A percentile compares a stretch with the other conserved stretches of the same genome.
phyloP scores from a whole-genome alignment of 352 stramenopile genomes.

The Phytopythium kandeliae region DNA sequence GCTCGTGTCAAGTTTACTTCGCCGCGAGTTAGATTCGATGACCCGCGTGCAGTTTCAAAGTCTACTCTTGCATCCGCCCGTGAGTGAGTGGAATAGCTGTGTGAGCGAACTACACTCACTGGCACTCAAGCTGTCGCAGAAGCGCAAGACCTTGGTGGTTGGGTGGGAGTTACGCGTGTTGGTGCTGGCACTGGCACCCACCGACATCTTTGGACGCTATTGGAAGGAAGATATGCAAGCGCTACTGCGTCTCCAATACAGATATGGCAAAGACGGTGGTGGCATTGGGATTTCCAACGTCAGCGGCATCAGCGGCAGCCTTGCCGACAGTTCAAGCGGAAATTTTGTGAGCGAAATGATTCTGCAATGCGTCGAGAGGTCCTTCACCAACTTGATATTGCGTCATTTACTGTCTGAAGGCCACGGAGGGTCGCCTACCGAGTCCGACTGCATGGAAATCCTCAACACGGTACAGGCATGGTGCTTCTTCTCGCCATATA shows the following conservation, averaged over 20 bases:
- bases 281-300: not conserved
- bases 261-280: conserved; percentile 62
- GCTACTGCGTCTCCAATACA: conserved; percentile 49
- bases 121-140: conserved; percentile 35
- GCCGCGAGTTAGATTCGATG: conserved; percentile 30
- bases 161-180: conserved; percentile 46
- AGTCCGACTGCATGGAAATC: conserved; percentile 71
- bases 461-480: conserved; percentile 79
- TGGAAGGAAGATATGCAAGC: conserved; percentile 64
- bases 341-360: conserved; percentile 2
- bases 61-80: conserved; percentile 19
- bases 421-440: conserved; percentile 25
- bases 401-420: conserved; percentile 39
- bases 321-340: conserved; percentile 7
- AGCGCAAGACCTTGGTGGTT: conserved; percentile 33
- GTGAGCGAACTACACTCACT: conserved; percentile 55
- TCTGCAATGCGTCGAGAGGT: conserved; percentile 17
- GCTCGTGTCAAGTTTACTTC: conserved; percentile 33
- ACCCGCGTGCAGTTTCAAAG: conserved; percentile 9
- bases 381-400: conserved; percentile 32
- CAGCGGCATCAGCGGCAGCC: conserved; percentile 4
- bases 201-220: conserved; percentile 63
- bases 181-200: conserved; percentile 39
- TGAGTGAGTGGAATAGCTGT: conserved; percentile 54
- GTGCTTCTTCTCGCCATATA: conserved; percentile 59